Base-by-base conservation (phyloP, 2,329 filamentous ascomycete species). In the Escovopsis sp. region DNA sequence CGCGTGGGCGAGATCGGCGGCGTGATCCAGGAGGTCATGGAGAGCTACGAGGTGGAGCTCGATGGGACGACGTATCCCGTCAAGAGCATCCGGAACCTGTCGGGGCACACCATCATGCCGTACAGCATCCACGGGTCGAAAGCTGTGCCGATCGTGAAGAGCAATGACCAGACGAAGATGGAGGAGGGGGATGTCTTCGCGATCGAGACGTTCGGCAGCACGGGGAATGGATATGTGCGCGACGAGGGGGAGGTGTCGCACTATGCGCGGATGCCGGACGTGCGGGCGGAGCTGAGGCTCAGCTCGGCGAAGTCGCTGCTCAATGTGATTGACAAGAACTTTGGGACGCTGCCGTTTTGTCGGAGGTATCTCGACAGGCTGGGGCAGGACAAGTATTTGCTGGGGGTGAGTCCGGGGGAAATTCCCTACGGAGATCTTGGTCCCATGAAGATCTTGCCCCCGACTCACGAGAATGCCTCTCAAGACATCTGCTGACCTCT, bases 141-240 rank as follows among this genome's bases (percentile, higher is more conserved):
- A 68, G 86, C 82, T 45, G 84, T 94, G 35, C 88, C 87, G 0
- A 94, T 94, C 49, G 85, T 94, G 43, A 93, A 93, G 65, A 79
- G 76, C 42, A 72, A 73, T 42, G 84, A 93, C 51, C 76, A 79
- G 55, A 92, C 85, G 35, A 94, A 93, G 69, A 96, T 96, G 88
- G 87, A 94, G 62, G 88, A 94, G 60, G 86, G 86, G 29, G 87
- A 96, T 52, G 78, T 86, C 14, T 96, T 92, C 56, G 87, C 87
- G 44, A 93, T 94, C 48, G 87, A 94, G 64, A 94, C 87, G 0
- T 94, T 94, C 56, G 88, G 87, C 41, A 90, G 80, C 55, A 94
- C 87, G 16, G 88, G 87, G 43, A 87, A 84, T 54, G 87, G 86
- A 44, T 81, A 83, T 52, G 83, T 94, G 38, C 66, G 75, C 44